Evolutionary conservation across 2,329 filamentous ascomycete species (phyloP).

Genomic region (Trichoderma sp.): DNA sequence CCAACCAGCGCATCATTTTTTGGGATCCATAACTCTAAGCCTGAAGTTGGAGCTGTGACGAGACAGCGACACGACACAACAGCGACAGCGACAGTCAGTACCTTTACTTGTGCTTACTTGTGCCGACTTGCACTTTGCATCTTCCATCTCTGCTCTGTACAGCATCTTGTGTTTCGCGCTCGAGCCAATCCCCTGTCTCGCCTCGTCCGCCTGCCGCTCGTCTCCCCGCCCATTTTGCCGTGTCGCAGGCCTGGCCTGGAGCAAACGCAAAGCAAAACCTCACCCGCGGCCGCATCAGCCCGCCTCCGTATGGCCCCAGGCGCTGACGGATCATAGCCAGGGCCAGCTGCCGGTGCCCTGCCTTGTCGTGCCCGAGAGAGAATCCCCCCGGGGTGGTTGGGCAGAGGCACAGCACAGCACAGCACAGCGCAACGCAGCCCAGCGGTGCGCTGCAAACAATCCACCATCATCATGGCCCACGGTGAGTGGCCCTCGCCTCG

Average conservation of each 20-base stretch:
- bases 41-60: neutral
- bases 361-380: slow-evolving; percentile 13
- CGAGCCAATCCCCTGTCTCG: neutral
- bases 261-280: neutral
- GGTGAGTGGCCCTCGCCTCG: slow-evolving; percentile 11
- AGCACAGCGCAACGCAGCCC: neutral
- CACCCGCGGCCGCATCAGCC: slow-evolving; percentile 10
- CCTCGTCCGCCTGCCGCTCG: neutral
- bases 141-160: neutral
- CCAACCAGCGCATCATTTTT: slow-evolving; percentile 16
- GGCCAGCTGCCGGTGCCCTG: slow-evolving; percentile 19
- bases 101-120: neutral
- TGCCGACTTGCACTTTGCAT: neutral
- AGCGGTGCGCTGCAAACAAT: neutral
- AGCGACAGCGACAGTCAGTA: neutral
- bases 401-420: slow-evolving; percentile 9
- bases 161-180: neutral
- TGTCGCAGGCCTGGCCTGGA: neutral
- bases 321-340: slow-evolving; percentile 17
- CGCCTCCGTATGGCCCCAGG: slow-evolving; percentile 13
- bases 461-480: slow-evolving; percentile 18
- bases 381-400: neutral
- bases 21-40: neutral
- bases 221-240: neutral
- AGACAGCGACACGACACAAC: neutral